These are phyloP conservation scores for Somion occarium DNA, from an alignment of 1,284 basidiomycete genomes.

Conservation along the genomic window DNA sequence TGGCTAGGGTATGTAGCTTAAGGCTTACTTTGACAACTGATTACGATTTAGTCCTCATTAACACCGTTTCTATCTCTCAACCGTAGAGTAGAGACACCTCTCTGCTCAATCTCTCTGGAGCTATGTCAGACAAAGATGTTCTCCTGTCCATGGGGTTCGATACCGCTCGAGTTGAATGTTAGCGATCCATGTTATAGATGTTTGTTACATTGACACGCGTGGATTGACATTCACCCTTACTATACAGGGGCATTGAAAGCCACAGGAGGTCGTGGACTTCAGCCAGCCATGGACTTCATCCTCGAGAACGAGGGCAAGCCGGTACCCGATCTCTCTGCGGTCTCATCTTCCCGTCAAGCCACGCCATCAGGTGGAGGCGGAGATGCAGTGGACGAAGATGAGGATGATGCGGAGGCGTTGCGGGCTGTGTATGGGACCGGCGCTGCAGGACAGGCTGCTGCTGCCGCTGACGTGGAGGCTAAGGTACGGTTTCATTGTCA, in stretches of 20 bases:
- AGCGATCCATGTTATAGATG: slow-evolving; percentile 25
- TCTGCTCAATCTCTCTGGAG: too few species aligned
- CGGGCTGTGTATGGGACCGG: slow-evolving; percentile 40
- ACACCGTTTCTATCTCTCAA: neutral
- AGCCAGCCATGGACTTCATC: slow-evolving; percentile 88
- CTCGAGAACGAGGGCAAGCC: slow-evolving; percentile 73
- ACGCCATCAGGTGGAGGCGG: slow-evolving; percentile 18
- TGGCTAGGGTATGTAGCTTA: neutral
- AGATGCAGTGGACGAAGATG: slow-evolving; percentile 55
- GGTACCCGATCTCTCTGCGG: slow-evolving; percentile 55
- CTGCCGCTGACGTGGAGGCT: slow-evolving; percentile 48
- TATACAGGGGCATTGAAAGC: slow-evolving; percentile 78
- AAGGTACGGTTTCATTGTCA: slow-evolving; percentile 43
- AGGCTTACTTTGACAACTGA: neutral
- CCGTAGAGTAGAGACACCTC: neutral
- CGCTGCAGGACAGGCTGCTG: slow-evolving; percentile 31
- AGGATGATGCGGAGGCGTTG: slow-evolving; percentile 66
- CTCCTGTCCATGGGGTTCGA: slow-evolving; percentile 87
- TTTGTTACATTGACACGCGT: neutral
- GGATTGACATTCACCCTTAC: neutral
- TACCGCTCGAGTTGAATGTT: slow-evolving; percentile 78
- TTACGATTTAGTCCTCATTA: neutral
- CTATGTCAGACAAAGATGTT: slow-evolving; percentile 76
- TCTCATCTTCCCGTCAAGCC: slow-evolving; percentile 26
- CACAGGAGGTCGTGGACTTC: slow-evolving; percentile 73